Base-by-base conservation (phyloP, 805 yeast genomes). In the Candida ficus region DNA sequence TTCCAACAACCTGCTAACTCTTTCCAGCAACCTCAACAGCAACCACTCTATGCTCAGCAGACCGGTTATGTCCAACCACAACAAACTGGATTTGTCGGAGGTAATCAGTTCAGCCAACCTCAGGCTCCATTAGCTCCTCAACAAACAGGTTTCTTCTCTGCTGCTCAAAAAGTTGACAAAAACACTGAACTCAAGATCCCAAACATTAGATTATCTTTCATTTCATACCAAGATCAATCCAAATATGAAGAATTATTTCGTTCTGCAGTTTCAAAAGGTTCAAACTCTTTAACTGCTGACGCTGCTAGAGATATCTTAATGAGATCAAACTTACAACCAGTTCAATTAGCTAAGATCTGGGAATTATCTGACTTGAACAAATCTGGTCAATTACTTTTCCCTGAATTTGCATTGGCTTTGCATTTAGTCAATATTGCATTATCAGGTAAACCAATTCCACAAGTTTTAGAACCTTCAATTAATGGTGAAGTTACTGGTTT, bases 401-500 rank as follows among this genome's bases (percentile, higher is more conserved):
- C 98, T 2, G 97, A 91, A 61, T 91, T 91, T 69, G 95, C 95
- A 13, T 69, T 91, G 49, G 89, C 96, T 14, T 78, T 91, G 70
- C 91, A 89, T 61, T 70, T 91, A 51, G 89, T 95, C 58, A 83
- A 85, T 51, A 63, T 78, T 54, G 83, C 83, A 0, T 70, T 86
- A 50, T 78, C 76, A 52, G 95, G 96, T 28, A 89, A 85, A 50
- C 67, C 80, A 8, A 68, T 90, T 45, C 97, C 98, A 3, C 68
- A 67, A 32, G 71, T 68, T 30, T 64, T 91, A 49, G 96, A 95
- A 23, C 73, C 74, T 17, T 79, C 75, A 46, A 78, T 88, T 65
- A 70, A 71, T 56, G 85, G 83, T 56, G 97, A 91, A 61, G 96
- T 91, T 11, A 75, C 80, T 45, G 83, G 93, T 44, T 84, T 90